These are phyloP conservation scores for Arabidopsis suecica DNA, from an alignment of 345 rosid genomes.

Conservation along the genomic window DNA sequence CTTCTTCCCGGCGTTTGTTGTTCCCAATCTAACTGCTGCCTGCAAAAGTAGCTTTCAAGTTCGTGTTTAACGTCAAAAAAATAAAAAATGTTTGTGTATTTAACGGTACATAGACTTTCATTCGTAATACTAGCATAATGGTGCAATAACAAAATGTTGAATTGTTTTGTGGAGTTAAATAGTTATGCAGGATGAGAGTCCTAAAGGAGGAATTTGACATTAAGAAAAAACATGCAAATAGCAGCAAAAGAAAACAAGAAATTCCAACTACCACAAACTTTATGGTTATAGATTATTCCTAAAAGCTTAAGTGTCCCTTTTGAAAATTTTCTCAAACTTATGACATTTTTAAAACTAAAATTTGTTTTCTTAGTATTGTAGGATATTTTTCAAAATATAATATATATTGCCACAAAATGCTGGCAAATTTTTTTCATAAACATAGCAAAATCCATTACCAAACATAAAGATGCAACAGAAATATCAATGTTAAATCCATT, in stretches of 20 bases:
- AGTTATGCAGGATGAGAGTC: neutral
- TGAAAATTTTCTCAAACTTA: too few relatives aligned
- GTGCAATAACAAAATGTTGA: too few relatives aligned
- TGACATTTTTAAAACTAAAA: neutral
- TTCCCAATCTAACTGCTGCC: slow-evolving; percentile 51
- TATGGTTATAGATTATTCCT: neutral
- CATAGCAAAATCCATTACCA: neutral
- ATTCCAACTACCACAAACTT: neutral
- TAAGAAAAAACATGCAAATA: neutral
- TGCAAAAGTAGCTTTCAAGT: slow-evolving; percentile 39
- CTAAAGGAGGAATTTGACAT: neutral
- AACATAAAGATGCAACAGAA: neutral
- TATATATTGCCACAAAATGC: neutral
- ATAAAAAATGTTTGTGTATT: too few relatives aligned
- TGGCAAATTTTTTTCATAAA: neutral
- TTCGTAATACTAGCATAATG: neutral
- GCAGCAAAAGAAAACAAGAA: neutral
- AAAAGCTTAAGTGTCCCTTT: neutral
- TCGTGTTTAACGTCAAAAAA: neutral
- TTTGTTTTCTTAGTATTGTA: neutral
- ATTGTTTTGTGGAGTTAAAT: neutral
- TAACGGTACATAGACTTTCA: slow-evolving; percentile 3
- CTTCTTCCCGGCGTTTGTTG: slow-evolving; percentile 63
- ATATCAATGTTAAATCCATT: neutral
- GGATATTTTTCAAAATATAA: neutral